A percentile compares a stretch with the other conserved stretches of the same genome.
phyloP scores from a whole-genome alignment of 805 yeast genomes.

The Candida andamanensis region DNA sequence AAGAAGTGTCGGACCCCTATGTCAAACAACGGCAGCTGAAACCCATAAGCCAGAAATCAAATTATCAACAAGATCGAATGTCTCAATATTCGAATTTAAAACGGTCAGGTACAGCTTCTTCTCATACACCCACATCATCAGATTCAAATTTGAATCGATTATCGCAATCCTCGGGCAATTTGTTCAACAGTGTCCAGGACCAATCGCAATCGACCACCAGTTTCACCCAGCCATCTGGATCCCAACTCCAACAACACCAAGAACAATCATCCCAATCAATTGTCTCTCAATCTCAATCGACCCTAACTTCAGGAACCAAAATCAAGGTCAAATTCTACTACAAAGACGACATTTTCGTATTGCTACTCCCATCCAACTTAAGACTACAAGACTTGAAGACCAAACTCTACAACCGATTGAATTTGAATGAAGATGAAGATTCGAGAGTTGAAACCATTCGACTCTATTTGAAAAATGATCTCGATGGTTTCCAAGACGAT shows the following conservation, averaged over 20 bases:
- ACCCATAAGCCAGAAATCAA: conserved; percentile 35
- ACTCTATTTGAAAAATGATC: conserved; percentile 37
- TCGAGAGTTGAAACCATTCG: conserved; percentile 17
- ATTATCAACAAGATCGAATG: conserved; percentile 47
- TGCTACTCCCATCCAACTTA: conserved; percentile 47
- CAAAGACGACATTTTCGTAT: conserved; percentile 77
- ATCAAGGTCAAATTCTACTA: conserved; percentile 70
- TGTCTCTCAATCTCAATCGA: background rate
- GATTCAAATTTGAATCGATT: conserved; percentile 14
- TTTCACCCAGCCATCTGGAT: background rate
- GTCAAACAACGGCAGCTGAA: conserved; percentile 22
- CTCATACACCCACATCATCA: conserved; percentile 24
- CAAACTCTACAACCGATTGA: conserved; percentile 46
- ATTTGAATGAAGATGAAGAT: conserved; percentile 28
- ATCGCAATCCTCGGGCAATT: conserved; percentile 8
- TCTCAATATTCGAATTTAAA: conserved; percentile 42
- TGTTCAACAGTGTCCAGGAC: conserved; percentile 10
- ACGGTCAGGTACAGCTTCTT: too few relatives aligned
- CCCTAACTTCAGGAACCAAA: conserved; percentile 19
- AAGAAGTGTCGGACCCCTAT: conserved; percentile 31
- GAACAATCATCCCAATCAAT: background rate
- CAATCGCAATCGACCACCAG: conserved; percentile 16
- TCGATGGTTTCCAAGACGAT: conserved; percentile 34
- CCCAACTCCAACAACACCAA: background rate
- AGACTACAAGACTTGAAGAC: conserved; percentile 45